Evolutionary conservation across 1,284 basidiomycete genomes (phyloP), one percentile per base, ranked within the genome.

Genomic region (Exobasidium rhododendri): DNA sequence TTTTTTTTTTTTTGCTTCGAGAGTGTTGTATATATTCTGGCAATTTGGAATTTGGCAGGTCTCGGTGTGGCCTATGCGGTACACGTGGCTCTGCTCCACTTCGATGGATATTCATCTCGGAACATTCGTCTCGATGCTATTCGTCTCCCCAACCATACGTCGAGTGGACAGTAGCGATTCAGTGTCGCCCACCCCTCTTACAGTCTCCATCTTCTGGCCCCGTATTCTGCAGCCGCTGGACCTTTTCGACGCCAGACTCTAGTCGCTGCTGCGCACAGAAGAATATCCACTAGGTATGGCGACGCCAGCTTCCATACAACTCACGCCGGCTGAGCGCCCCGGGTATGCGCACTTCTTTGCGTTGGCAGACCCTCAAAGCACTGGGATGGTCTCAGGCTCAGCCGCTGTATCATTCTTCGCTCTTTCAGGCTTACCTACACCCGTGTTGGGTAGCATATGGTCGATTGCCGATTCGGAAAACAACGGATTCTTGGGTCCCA

Each of bases 361-460:
- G 20, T 67, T 75, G 30, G 77, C 77, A 11, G 75, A 78, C 45
- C 73, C 75, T 2, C 59, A 66, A 35, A 62, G 68, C 22, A 70
- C 68, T 17, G 76, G 77, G 30, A 68, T 79, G 53, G 66, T 79
- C 29, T 73, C 71, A 5, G 77, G 76, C 10, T 70, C 74, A 58
- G 67, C 74, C 14, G 77, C 77, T 29, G 77, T 79, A 43, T 57
- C 67, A 46, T 79, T 79, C 64, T 79, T 79, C 51, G 71, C 70
- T 56, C 71, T 72, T 20, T 75, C 75, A 32, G 69, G 68, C 45
- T 71, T 77, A 10, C 69, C 77, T 7, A 56, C 75, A 4, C 57
- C 62, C 26, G 31, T 46, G 1, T n/a, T 60, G 20, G 92, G 93
- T 46, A 90, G 96, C 82, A 89, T 99, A 71, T 99, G 96, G 94